Evolutionary conservation across 495 filamentous ascomycete genomes (phyloP).

Genomic region (Chaetomium cochliodes): DNA sequence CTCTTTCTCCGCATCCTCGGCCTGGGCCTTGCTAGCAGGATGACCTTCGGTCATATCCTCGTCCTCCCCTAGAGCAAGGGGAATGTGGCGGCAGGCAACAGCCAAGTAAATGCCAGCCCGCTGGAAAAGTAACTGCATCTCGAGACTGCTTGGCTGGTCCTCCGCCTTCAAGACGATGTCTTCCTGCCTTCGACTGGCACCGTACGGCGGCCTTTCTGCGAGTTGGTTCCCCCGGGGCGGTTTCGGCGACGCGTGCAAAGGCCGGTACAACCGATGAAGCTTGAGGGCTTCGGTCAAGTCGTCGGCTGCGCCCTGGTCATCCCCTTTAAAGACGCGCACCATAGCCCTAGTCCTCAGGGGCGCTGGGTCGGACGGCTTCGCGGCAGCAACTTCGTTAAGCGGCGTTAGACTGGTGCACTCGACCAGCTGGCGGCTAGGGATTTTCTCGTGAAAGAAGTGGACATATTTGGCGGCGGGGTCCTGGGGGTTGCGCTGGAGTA

Average conservation of each 20-base stretch:
- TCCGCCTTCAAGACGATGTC: conserved; percentile 62
- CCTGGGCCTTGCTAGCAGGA: background rate
- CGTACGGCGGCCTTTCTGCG: conserved; percentile 38
- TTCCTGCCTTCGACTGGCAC: conserved; percentile 44
- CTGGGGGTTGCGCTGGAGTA: conserved; percentile 61
- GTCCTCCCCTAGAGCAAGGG: conserved; percentile 17
- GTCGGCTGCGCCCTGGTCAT: conserved; percentile 61
- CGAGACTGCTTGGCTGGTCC: conserved; percentile 69
- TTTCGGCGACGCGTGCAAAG: conserved; percentile 42
- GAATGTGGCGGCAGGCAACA: conserved; percentile 63
- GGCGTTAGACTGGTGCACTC: conserved; percentile 65
- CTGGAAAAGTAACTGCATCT: conserved; percentile 73
- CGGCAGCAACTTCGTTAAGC: conserved; percentile 64
- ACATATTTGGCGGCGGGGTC: conserved; percentile 76
- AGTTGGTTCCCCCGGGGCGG: conserved; percentile 42
- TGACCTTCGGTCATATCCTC: background rate
- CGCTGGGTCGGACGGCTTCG: conserved; percentile 60
- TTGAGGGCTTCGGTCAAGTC: conserved; percentile 66
- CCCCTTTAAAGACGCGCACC: conserved; percentile 72
- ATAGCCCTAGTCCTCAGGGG: conserved; percentile 69
- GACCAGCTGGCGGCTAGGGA: conserved; percentile 71
- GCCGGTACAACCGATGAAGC: conserved; percentile 54
- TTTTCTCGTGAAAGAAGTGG: conserved; percentile 87
- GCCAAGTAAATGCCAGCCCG: conserved; percentile 70
- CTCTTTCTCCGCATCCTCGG: conserved; percentile 23